phyloP scores from a whole-genome alignment of 495 filamentous ascomycete species.

The Tuber umbilicatum region DNA sequence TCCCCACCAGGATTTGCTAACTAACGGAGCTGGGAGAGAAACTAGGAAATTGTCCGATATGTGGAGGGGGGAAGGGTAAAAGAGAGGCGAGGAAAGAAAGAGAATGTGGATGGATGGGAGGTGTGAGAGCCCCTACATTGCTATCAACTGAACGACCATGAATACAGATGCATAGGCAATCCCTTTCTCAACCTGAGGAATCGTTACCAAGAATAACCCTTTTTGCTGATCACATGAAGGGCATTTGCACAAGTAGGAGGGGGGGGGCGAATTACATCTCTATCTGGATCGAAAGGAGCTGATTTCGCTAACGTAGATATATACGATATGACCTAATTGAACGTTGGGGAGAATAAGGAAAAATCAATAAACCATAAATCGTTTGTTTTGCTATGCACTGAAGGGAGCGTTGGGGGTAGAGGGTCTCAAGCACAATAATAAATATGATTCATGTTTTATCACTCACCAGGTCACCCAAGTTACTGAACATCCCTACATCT shows the following conservation, averaged over 20 bases:
- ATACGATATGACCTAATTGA: constrained; percentile 37
- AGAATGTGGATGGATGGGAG: constrained; percentile 12
- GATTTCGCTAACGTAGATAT: constrained; percentile 37
- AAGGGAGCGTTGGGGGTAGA: background rate
- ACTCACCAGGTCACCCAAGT: constrained; percentile 40
- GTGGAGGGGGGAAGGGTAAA: background rate
- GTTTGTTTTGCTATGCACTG: background rate
- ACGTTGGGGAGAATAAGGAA: constrained; percentile 4
- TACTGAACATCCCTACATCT: constrained; percentile 31
- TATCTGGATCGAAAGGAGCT: constrained; percentile 28
- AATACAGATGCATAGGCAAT: constrained; percentile 40
- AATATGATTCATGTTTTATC: constrained; percentile 4
- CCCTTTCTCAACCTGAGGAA: constrained; percentile 21
- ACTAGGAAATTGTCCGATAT: constrained; percentile 7
- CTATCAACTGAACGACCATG: constrained; percentile 35
- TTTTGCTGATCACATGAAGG: background rate
- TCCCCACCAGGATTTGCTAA: background rate
- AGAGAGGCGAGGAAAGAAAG: background rate
- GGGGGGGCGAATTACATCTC: constrained; percentile 27
- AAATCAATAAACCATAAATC: constrained; percentile 1
- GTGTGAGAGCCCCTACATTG: constrained; percentile 23
- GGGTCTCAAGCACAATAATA: constrained; percentile 5
- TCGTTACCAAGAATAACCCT: constrained; percentile 5
- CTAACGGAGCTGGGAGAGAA: background rate
- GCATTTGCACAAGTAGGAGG: background rate